Evolutionary conservation across 805 yeast genomes (phyloP).

Genomic region (Spathaspora gorwiae): DNA sequence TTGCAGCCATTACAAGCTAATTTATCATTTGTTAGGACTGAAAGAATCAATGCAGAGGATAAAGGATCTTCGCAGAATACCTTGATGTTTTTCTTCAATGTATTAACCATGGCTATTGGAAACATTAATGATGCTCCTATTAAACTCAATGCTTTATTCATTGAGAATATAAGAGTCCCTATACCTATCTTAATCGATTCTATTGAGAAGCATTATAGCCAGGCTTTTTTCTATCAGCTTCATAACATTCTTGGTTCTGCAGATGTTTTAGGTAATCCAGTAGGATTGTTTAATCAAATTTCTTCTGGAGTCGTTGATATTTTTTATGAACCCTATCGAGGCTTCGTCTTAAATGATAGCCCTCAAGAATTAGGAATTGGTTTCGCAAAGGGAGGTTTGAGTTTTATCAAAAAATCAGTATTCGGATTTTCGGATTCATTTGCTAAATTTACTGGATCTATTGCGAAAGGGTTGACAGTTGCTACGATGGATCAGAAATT

Average conservation of each 20-base stretch:
- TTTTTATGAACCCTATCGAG: constrained; percentile 96
- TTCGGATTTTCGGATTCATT: constrained; percentile 93
- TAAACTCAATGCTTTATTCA: constrained; percentile 74
- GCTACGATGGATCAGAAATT: constrained; percentile 83
- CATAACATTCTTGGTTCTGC: constrained; percentile 95
- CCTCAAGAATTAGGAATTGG: constrained; percentile 96
- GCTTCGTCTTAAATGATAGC: constrained; percentile 86
- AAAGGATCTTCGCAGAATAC: constrained; percentile 57
- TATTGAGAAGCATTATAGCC: constrained; percentile 81
- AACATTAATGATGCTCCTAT: constrained; percentile 97
- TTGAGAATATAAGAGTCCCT: constrained; percentile 89
- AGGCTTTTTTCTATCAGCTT: constrained; percentile 84
- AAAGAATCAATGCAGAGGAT: constrained; percentile 64
- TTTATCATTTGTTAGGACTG: constrained; percentile 87
- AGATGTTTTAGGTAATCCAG: constrained; percentile 94
- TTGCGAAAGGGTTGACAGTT: constrained; percentile 89
- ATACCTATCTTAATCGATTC: constrained; percentile 65
- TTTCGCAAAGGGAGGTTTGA: constrained; percentile 90
- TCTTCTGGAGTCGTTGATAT: constrained; percentile 95
- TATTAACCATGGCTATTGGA: constrained; percentile 94
- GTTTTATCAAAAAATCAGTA: constrained; percentile 90
- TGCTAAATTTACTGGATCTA: constrained; percentile 86
- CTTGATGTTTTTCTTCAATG: constrained; percentile 71
- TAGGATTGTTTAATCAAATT: constrained; percentile 87
- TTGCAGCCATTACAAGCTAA: constrained; percentile 88